Percentiles rank a stretch among this genome's conserved stretches.
These are phyloP conservation scores for Beauveria pseudobassiana DNA, from an alignment of 2,329 filamentous ascomycete species.

Conservation along the genomic window DNA sequence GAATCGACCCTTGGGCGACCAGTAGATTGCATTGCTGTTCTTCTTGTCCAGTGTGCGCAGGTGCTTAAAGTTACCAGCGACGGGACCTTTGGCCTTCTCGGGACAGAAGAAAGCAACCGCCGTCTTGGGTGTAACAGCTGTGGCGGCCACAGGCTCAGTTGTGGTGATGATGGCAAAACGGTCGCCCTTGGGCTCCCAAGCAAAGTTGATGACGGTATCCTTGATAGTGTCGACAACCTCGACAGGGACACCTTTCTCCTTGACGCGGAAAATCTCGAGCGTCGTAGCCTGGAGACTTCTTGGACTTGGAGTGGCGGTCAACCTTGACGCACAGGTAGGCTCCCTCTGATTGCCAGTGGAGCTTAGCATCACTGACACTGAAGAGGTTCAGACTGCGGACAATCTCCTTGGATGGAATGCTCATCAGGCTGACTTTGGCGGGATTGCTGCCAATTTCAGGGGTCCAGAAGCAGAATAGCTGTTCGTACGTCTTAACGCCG, in stretches of 20 bases:
- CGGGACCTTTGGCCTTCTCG: slow-evolving; percentile 79
- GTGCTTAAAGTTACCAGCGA: slow-evolving; percentile 90
- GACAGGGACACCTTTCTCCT: slow-evolving; percentile 95
- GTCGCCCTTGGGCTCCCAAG: slow-evolving; percentile 97
- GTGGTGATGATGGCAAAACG: slow-evolving; percentile 96
- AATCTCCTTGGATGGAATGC: slow-evolving; percentile 87
- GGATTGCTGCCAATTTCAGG: slow-evolving; percentile 97
- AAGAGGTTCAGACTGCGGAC: slow-evolving; percentile 94
- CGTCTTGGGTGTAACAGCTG: slow-evolving; percentile 87
- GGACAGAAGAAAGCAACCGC: slow-evolving; percentile 94
- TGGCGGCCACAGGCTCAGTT: slow-evolving; percentile 69
- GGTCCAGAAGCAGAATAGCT: slow-evolving; percentile 97
- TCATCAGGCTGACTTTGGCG: slow-evolving; percentile 94
- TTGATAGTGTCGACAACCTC: slow-evolving; percentile 97
- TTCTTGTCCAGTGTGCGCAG: slow-evolving; percentile 96
- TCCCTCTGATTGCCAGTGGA: slow-evolving; percentile 96
- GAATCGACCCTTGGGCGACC: slow-evolving; percentile 92
- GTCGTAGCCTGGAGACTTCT: slow-evolving; percentile 96
- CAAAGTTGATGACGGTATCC: slow-evolving; percentile 98
- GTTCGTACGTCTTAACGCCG: slow-evolving; percentile 84
- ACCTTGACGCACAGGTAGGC: slow-evolving; percentile 97
- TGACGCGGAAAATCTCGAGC: slow-evolving; percentile 94
- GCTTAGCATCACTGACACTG: slow-evolving; percentile 94
- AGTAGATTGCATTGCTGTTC: slow-evolving; percentile 99
- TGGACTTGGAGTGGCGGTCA: slow-evolving; percentile 96